phyloP scores from a whole-genome alignment of 2,329 filamentous ascomycete species.

The Colletotrichum sp. region DNA sequence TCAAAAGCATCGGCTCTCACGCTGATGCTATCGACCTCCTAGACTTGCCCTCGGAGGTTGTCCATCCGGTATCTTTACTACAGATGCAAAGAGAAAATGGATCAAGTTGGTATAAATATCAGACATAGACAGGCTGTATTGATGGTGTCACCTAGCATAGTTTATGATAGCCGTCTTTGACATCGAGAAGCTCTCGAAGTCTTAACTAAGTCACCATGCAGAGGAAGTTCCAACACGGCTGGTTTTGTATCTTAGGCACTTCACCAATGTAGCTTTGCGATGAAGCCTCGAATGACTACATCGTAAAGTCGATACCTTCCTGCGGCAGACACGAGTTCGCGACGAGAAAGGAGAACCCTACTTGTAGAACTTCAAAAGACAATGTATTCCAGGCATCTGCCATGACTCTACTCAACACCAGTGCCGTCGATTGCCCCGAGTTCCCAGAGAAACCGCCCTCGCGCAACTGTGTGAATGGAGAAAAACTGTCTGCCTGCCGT shows the following conservation, averaged over 20 bases:
- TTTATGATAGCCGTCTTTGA: background rate
- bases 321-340: background rate
- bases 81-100: background rate
- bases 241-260: background rate
- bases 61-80: background rate
- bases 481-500: background rate
- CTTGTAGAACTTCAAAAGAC: background rate
- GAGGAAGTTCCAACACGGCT: background rate
- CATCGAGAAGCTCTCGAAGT: accelerated
- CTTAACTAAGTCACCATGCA: background rate
- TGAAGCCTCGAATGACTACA: background rate
- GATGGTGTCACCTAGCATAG: background rate
- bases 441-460: background rate
- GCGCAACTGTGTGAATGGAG: background rate
- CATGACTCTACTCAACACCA: background rate
- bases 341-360: background rate
- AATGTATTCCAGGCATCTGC: background rate
- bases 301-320: background rate
- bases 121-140: background rate
- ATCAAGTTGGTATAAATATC: background rate
- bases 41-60: background rate
- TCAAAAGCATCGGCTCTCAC: background rate
- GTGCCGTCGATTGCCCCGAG: background rate
- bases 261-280: background rate
- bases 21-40: background rate